Evolutionary conservation across 2,329 filamentous ascomycete species (phyloP).

Genomic region (Fusarium armeniacum): DNA sequence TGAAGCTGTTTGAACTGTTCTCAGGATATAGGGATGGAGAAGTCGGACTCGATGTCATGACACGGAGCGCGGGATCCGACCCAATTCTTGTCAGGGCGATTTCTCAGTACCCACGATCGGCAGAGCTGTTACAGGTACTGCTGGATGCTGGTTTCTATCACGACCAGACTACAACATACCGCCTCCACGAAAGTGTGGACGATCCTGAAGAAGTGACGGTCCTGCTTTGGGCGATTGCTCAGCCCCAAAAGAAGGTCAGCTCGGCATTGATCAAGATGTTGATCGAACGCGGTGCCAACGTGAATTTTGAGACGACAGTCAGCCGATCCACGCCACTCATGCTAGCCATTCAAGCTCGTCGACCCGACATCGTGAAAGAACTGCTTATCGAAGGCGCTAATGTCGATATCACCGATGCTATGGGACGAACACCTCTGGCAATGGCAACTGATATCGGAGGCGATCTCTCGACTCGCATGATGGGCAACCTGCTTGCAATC

Average conservation of each 20-base stretch:
- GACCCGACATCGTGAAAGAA: slow-evolving; percentile 69
- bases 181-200: slow-evolving; percentile 61
- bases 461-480: slow-evolving; percentile 66
- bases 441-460: slow-evolving; percentile 70
- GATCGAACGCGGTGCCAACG: slow-evolving; percentile 67
- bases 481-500: slow-evolving; percentile 67
- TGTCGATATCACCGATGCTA: slow-evolving; percentile 69
- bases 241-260: slow-evolving; percentile 74
- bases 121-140: slow-evolving; percentile 65
- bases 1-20: slow-evolving; percentile 67
- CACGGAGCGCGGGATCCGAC: slow-evolving; percentile 57
- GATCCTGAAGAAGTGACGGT: slow-evolving; percentile 69
- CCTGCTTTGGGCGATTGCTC: slow-evolving; percentile 72
- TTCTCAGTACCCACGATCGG: slow-evolving; percentile 67
- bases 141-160: slow-evolving; percentile 72
- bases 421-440: slow-evolving; percentile 70
- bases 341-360: slow-evolving; percentile 68
- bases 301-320: slow-evolving; percentile 66
- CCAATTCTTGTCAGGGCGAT: slow-evolving; percentile 68
- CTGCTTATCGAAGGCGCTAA: slow-evolving; percentile 72
- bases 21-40: slow-evolving; percentile 64
- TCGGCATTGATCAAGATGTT: slow-evolving; percentile 69
- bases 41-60: slow-evolving; percentile 65
- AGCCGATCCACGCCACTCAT: slow-evolving; percentile 71
- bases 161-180: slow-evolving; percentile 64